phyloP scores from a whole-genome alignment of 805 yeast species.

The Ogataea zsoltii region DNA sequence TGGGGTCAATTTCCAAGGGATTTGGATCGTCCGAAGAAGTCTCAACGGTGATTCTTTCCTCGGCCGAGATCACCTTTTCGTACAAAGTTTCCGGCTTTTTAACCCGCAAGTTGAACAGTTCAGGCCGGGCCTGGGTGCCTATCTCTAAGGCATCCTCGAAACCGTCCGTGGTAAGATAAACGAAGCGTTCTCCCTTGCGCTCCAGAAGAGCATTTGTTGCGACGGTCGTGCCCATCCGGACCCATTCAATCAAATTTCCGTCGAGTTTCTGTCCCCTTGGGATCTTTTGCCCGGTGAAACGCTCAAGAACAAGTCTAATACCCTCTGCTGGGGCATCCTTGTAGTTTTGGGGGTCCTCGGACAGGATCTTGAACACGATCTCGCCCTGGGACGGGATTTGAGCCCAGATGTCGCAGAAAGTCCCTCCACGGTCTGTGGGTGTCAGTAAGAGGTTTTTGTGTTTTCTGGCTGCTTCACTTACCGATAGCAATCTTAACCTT shows the following conservation, averaged over 20 bases:
- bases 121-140: constrained; percentile 35
- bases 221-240: constrained; percentile 31
- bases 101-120: constrained; percentile 21
- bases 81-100: constrained; percentile 20
- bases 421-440: constrained; percentile 38
- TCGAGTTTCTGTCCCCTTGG: constrained; percentile 21
- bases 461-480: not conserved
- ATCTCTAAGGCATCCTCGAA: constrained; percentile 34
- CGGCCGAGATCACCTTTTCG: constrained; percentile 20
- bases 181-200: constrained; percentile 23
- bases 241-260: constrained; percentile 23
- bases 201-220: constrained; percentile 28
- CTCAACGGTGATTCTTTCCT: constrained; percentile 27
- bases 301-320: constrained; percentile 25
- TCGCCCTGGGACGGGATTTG: constrained; percentile 43
- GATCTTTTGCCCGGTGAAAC: constrained; percentile 16
- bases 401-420: constrained; percentile 50
- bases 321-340: constrained; percentile 31
- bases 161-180: constrained; percentile 30
- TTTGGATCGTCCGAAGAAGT: constrained; percentile 28
- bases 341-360: constrained; percentile 29
- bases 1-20: constrained; percentile 12
- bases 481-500: constrained; percentile 18
- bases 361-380: constrained; percentile 30
- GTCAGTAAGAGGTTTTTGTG: not conserved